Base-by-base conservation (phyloP, 1,284 basidiomycete genomes). In the Vanrija sp. region DNA sequence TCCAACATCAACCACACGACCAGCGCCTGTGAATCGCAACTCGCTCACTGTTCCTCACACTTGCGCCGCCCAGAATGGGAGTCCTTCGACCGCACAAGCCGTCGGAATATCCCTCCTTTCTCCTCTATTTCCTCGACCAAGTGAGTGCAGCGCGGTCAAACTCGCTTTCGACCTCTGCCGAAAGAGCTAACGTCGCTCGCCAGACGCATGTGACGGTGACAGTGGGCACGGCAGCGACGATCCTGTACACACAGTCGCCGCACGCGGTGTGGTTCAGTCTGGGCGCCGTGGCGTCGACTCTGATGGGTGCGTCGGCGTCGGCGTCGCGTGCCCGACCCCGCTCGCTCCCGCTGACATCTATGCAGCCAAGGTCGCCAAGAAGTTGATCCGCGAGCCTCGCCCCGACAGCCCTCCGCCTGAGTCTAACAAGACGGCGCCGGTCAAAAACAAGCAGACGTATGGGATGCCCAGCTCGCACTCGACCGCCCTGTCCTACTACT, bases 391-490 rank as follows among this genome's bases (percentile, higher is more conserved):
- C 43, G 87, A 91, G 66, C 83, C 85, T 16, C 82, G 90, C n/a
- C 34, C 89, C 89, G 3, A 69, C 76, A 0, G 66, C 34, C 65
- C 72, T 44, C 67, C 73, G 28, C 73, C 76, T 5, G 57, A 52
- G 19, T 55, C 51, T 25, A 28, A 28, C 28, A 43, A 54, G 50
- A 44, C 57, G 3, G 54, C 49, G 15, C 59, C 43, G 14, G 60
- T 68, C 42, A 54, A 58, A 10, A 54, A 61, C 5, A 73, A 77
- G 55, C 65, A 64, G 38, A 75, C 75, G 3, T 68, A 67, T 67
- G 89, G 89, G 3, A 92, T 93, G 89, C 91, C 91, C 4, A 89
- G 87, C 51, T 93, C 91, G 3, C 91, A 94, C 71, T 87, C 89
- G 5, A 87, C 88, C 3, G 80, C 82, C 1, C 86, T 89, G 61